Base-by-base conservation (phyloP, 1,284 basidiomycete genomes). In the Boletellus deceptivus region DNA sequence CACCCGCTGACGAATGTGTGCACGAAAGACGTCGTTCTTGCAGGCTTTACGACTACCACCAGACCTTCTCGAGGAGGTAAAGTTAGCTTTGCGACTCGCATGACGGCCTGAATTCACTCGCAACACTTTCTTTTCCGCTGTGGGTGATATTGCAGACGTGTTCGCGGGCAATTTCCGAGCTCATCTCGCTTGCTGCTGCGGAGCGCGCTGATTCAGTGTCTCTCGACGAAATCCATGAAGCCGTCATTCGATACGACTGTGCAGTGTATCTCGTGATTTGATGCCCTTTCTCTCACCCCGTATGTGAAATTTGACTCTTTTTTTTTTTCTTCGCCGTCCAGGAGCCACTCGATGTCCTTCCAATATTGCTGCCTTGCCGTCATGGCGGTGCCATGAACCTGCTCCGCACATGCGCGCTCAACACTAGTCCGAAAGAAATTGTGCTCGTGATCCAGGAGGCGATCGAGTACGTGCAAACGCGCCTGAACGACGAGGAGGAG, bases 381-480 rank as follows among this genome's bases (percentile, higher is more conserved):
- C 45, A 49, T 6, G 55, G 62, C 42, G 59, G 57, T 4, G 54
- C 66, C 29, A 41, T 45, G 17, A 56, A 57, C 43, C 16, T 66
- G 43, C 51, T 69, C 18, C 53, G 35, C 37, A 20, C 29, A 14
- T 65, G 62, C n/a, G 68, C 56, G 20, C 34, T 50, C 37, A 34
- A 44, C 6, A 45, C 40, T 7, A 66, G 54, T 35, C 54, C 83
- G 0, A 86, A 84, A 58, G 86, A 89, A 61, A 68, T 81, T 3
- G 58, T 83, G 6, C 78, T 89, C 50, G 77, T 80, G 2, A 62
- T 75, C 7, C 82, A 87, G 59, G 86, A 86, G 62, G 70, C 68
- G 7, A 54, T 80, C 36, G 87, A 87, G 60, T 67, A 64, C 16
- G 50, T 87, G 6, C 60, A 68, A 24, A 57, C 52, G 11, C 51